Evolutionary conservation across 2,329 filamentous ascomycete genomes (phyloP), one percentile per base, ranked within the genome.

Genomic region (Pseudocercospora fuligena): DNA sequence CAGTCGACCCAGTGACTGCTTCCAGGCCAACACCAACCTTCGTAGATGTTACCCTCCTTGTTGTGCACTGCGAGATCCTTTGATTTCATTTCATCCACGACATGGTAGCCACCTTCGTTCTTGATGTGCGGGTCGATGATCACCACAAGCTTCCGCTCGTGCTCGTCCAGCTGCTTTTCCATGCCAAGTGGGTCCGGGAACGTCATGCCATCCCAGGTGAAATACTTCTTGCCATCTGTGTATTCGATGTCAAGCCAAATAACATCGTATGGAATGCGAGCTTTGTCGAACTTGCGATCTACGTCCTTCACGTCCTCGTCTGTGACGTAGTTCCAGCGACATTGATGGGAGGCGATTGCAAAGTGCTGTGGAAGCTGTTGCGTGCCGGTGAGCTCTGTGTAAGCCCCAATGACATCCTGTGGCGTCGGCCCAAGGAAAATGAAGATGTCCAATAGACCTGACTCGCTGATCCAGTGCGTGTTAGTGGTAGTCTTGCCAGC

Each of bases 201-300:
- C 59, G 90, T 95, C 75, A 97, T 86, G 21, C 89, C 87, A 75
- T 99, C 94, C 92, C 93, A 99, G 0, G 94, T 97, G 78, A 99
- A 99, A 83, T 99, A 99, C 82, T 97, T 96, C 81, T 95, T 94
- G 79, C 91, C 93, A 67, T 99, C 92, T 0, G 94, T 96, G 80
- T 98, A 99, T 81, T 99, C 95, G 72, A 99, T 92, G 75, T 99
- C 95, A 19, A 99, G 89, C 95, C 95, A 99, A 75, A 99, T 99
- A 70, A 98, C 92, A 80, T 99, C 95, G 82, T 98, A 99, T 0
- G 95, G 95, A 63, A 99, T 97, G 77, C 92, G 90, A 80, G 90
- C 88, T 82, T 95, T 96, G 82, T 98, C 94, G 83, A 99, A 97
- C 78, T 96, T 97, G 71, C 92, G 89, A 78, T 98, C 94, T 49